Conservation (phyloP, 257 asterid genomes). For the Solanum acaule region DNA sequence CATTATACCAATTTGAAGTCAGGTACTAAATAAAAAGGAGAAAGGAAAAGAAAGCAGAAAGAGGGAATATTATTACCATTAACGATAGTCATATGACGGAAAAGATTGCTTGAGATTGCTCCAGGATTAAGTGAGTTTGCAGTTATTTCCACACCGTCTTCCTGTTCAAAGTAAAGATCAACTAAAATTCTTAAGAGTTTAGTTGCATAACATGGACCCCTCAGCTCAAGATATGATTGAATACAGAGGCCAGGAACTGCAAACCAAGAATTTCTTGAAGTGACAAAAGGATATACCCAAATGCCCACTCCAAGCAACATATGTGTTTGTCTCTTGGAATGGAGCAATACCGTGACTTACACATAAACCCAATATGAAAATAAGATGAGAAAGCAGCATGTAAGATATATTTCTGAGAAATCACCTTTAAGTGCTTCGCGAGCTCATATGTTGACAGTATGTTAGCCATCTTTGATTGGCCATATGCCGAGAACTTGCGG, state of each 20-base stretch:
- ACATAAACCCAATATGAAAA: not conserved
- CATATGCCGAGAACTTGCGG: slow-evolving; percentile 41
- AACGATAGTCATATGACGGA: slow-evolving; percentile 39
- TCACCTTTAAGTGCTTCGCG: slow-evolving; percentile 52
- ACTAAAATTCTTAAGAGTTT: not conserved
- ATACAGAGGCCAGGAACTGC: not conserved
- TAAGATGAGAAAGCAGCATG: not conserved
- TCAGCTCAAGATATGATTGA: not conserved
- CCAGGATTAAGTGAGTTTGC: slow-evolving; percentile 91
- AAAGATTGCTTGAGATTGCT: slow-evolving; percentile 52
- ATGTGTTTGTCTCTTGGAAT: not conserved
- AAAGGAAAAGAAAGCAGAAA: not conserved
- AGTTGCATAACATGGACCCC: not conserved
- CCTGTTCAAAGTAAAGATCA: slow-evolving; percentile 31
- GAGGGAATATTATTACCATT: slow-evolving; percentile 24
- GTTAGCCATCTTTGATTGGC: slow-evolving; percentile 84
- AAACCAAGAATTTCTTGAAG: not conserved
- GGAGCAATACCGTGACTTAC: not conserved
- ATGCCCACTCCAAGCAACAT: not conserved
- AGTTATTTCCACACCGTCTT: slow-evolving; percentile 62
- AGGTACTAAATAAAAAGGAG: not conserved
- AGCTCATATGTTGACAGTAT: slow-evolving; percentile 66
- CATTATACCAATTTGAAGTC: not conserved
- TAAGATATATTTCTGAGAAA: not conserved
- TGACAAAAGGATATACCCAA: not conserved